A percentile compares a stretch with the other conserved stretches of the same genome.
Conservation (phyloP, 352 stramenopile species). For the Phytophthora ramorum region DNA sequence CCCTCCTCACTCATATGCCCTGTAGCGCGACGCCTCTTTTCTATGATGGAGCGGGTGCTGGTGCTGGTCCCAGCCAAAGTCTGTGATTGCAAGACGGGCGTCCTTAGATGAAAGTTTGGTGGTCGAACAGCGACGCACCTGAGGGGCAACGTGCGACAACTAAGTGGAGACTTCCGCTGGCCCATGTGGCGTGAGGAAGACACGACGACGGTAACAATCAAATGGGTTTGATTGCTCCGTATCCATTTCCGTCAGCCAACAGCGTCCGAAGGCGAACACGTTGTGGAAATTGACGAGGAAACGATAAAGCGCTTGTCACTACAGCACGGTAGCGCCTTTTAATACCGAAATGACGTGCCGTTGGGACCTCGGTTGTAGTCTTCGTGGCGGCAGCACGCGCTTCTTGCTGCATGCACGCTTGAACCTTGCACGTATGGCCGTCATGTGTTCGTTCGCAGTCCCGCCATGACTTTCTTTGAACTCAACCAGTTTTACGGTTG, state of each 20-base stretch:
- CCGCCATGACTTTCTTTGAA: slow-evolving; percentile 2
- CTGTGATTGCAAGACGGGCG: neutral
- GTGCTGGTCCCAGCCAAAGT: slow-evolving; percentile 1
- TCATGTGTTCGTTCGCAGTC: slow-evolving; percentile 10
- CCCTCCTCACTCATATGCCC: too few relatives aligned
- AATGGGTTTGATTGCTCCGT: neutral
- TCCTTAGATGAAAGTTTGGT: slow-evolving; percentile 7
- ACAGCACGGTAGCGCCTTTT: neutral
- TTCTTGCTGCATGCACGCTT: neutral
- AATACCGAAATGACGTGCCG: neutral
- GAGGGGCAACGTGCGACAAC: slow-evolving; percentile 15
- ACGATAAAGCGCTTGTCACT: neutral
- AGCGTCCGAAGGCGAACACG: neutral
- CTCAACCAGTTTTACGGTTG: slow-evolving; percentile 2
- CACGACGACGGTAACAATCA: neutral
- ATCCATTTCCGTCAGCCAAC: neutral
- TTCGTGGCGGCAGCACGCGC: neutral
- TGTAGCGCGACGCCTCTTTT: slow-evolving; percentile 4
- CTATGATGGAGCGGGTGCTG: slow-evolving; percentile 5
- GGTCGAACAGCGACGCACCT: slow-evolving; percentile 6
- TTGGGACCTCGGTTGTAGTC: neutral
- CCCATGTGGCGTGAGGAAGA: slow-evolving; percentile 28
- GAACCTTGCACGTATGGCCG: neutral
- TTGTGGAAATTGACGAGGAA: neutral
- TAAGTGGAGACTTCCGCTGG: slow-evolving; percentile 7